Evolutionary conservation across 768 basidiomycete species (phyloP), one percentile per base, ranked within the genome.

Genomic region (Kockovaella imperatae): DNA sequence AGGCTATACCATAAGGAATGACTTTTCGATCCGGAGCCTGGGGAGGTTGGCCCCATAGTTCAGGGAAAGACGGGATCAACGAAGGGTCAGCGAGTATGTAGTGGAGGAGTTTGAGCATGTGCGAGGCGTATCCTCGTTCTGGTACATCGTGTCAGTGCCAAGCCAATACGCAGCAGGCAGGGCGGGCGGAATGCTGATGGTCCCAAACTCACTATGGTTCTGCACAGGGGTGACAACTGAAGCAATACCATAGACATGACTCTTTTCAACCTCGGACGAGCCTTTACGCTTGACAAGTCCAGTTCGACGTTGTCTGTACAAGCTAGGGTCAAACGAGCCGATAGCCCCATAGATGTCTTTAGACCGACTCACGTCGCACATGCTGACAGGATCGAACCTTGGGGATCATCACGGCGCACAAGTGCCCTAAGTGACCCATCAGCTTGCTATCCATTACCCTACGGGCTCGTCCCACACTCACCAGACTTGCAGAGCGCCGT

Each of bases 101-200:
- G 26, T 65, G 63, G 6, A 65, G 47, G 17, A 60, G 43, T 5
- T 41, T 38, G 4, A 62, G 45, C 13, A 65, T 20, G 35, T 57
- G 60, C 18, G 60, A 60, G 2, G 60, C 63, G 31, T 57, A 62
- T 2, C 63, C 63, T 11, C 57, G 52, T 4, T 52, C 63, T 65
- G 42, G 47, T 41, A 6, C 23, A 36, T 7, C 26, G n/a, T n/a
- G n/a, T n/a, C n/a, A n/a, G n/a, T n/a, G 17, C 21, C 11, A 50
- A 30, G 17, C 10, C 5, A 17, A 26, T 34, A 35, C 17, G 23
- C 10, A 15, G 5, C 21, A 24, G 26, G 32, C 28, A 20, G 14
- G 17, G 20, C 18, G 28, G n/a, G 13, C 15, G 5, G 17, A 28
- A 15, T n/a, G 1, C 30, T 26, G 13, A 39, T 24, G 17, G 8